These are phyloP conservation scores for Nicotiana otophora DNA, from an alignment of 257 asterid genomes.

Conservation along the genomic window DNA sequence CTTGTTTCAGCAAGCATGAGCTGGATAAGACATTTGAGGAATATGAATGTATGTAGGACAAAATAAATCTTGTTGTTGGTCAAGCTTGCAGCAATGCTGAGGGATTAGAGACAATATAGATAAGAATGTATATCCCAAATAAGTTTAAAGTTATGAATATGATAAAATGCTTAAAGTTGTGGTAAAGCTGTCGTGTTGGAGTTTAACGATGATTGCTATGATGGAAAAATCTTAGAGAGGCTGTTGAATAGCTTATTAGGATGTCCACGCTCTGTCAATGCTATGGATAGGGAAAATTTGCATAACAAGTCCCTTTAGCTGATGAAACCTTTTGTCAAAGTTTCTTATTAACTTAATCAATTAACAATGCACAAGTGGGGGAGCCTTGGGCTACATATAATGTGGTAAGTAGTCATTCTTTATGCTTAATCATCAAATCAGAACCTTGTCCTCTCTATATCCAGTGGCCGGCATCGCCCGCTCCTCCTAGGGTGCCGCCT, in stretches of 20 bases:
- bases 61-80: neutral
- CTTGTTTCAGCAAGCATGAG: neutral
- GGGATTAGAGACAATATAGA: neutral
- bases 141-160: neutral
- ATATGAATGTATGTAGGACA: neutral
- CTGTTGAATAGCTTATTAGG: neutral
- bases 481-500: too few species aligned
- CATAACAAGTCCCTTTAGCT: too few species aligned
- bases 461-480: too few species aligned
- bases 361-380: too few species aligned
- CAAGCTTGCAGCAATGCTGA: neutral
- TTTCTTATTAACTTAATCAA: too few species aligned
- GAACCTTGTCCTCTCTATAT: too few species aligned
- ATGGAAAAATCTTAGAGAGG: neutral
- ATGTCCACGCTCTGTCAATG: neutral
- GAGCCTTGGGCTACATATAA: too few species aligned
- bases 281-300: too few species aligned
- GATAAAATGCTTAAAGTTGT: neutral
- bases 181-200: neutral
- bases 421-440: too few species aligned
- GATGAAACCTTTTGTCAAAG: too few species aligned
- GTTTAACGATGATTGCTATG: neutral
- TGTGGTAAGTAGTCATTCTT: too few species aligned
- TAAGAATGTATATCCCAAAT: neutral
- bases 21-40: slow-evolving; percentile 2